A percentile compares a stretch with the other conserved stretches of the same genome.
Conservation (phyloP, 768 basidiomycete species). For the Kwoniella bestiolae region DNA sequence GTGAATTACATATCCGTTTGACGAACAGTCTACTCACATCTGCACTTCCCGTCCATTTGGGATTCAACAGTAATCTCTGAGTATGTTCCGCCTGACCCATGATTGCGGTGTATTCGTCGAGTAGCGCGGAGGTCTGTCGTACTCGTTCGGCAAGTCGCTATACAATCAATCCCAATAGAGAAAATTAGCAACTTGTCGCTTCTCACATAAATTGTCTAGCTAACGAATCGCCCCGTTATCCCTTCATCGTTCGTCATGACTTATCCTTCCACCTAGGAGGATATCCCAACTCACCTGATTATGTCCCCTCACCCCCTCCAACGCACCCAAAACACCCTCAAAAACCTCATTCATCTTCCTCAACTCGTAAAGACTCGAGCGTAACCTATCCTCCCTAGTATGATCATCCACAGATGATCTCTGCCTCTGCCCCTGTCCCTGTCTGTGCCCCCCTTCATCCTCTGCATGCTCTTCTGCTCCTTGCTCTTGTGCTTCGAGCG, state of each 20-base stretch:
- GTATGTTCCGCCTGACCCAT: constrained; percentile 59
- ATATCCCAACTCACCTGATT: constrained; percentile 49
- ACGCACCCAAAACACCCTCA: constrained; percentile 43
- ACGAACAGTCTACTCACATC: constrained; percentile 47
- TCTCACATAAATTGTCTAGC: no score
- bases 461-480: neutral
- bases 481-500: neutral
- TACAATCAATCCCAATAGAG: neutral
- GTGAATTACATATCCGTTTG: neutral
- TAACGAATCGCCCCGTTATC: no score
- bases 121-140: constrained; percentile 50
- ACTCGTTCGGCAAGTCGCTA: constrained; percentile 47
- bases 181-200: neutral
- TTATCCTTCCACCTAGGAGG: no score
- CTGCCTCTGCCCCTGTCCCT: neutral
- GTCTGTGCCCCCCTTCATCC: neutral
- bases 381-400: constrained; percentile 34
- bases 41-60: constrained; percentile 53
- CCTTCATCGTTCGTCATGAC: no score
- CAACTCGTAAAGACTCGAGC: constrained; percentile 53
- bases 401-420: neutral
- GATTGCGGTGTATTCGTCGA: constrained; percentile 57
- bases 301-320: constrained; percentile 51
- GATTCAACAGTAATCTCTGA: constrained; percentile 55
- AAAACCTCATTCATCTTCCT: constrained; percentile 57